These are phyloP conservation scores for Nemophila menziesii DNA, from an alignment of 257 asterid species.

Conservation along the genomic window DNA sequence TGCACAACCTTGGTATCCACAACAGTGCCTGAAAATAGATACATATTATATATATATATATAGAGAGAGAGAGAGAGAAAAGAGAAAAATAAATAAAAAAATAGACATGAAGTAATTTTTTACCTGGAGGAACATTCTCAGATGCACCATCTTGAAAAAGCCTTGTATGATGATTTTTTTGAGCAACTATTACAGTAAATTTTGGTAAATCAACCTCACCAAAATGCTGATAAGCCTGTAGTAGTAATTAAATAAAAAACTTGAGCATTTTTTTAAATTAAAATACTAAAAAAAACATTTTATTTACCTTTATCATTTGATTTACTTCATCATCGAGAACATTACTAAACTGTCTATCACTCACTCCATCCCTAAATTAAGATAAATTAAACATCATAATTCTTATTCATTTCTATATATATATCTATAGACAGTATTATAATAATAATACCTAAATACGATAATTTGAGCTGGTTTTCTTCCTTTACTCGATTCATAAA, in stretches of 20 bases:
- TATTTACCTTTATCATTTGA: slow-evolving; percentile 81
- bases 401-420: background rate
- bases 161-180: slow-evolving; percentile 76
- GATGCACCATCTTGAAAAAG: slow-evolving; percentile 59
- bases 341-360: slow-evolving; percentile 79
- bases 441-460: slow-evolving; percentile 62
- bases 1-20: slow-evolving; percentile 72
- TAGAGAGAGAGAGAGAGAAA: slow-evolving; percentile 12
- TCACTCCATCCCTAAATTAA: slow-evolving; percentile 84
- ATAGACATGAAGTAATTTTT: slow-evolving; percentile 13
- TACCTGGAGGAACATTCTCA: slow-evolving; percentile 81
- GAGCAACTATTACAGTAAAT: slow-evolving; percentile 79
- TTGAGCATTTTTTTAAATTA: background rate
- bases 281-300: background rate
- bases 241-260: background rate
- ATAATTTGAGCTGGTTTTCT: slow-evolving; percentile 74
- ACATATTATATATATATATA: no score
- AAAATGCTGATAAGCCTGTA: slow-evolving; percentile 75
- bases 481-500: slow-evolving; percentile 55
- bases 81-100: slow-evolving; percentile 3
- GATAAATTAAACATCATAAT: background rate
- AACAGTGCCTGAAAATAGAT: slow-evolving; percentile 52
- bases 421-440: background rate
- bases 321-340: slow-evolving; percentile 65
- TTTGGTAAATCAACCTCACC: slow-evolving; percentile 68